These are phyloP conservation scores for Gynostemma pentaphyllum DNA, from an alignment of 306 rosid genomes.

Conservation along the genomic window DNA sequence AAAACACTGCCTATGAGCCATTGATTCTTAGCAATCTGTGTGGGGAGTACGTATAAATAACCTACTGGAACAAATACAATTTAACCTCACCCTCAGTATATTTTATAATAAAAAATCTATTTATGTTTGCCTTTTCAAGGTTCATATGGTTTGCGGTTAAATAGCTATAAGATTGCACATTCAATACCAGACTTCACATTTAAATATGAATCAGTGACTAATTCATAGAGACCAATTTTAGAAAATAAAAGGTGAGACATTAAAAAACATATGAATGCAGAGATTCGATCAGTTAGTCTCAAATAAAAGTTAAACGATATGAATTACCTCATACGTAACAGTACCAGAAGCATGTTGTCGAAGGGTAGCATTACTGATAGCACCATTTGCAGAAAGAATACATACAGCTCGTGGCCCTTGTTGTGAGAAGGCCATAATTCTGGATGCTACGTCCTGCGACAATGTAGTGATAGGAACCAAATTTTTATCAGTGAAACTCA, in stretches of 20 bases:
- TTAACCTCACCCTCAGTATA: too few species aligned
- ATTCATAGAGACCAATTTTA: background rate
- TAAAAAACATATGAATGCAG: background rate
- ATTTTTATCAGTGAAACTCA: background rate
- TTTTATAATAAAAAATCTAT: background rate
- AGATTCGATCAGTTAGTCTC: background rate
- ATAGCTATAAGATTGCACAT: background rate
- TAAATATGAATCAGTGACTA: background rate
- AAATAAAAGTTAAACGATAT: background rate
- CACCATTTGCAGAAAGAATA: conserved; percentile 70
- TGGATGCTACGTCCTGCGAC: conserved; percentile 62
- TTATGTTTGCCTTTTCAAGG: background rate
- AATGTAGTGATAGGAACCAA: conserved; percentile 3
- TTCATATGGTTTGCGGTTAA: background rate
- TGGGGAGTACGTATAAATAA: background rate
- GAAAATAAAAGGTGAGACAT: background rate
- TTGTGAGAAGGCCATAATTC: conserved; percentile 39
- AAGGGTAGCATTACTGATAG: conserved; percentile 46
- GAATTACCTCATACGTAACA: conserved; percentile 50
- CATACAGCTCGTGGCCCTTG: conserved; percentile 54
- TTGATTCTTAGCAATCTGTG: background rate
- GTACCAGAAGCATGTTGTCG: conserved; percentile 33
- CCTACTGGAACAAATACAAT: background rate
- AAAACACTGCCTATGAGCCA: background rate
- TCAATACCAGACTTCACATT: background rate